These are phyloP conservation scores for Kitagawia praeruptora DNA, from an alignment of 129 eudicot genomes.

Conservation along the genomic window DNA sequence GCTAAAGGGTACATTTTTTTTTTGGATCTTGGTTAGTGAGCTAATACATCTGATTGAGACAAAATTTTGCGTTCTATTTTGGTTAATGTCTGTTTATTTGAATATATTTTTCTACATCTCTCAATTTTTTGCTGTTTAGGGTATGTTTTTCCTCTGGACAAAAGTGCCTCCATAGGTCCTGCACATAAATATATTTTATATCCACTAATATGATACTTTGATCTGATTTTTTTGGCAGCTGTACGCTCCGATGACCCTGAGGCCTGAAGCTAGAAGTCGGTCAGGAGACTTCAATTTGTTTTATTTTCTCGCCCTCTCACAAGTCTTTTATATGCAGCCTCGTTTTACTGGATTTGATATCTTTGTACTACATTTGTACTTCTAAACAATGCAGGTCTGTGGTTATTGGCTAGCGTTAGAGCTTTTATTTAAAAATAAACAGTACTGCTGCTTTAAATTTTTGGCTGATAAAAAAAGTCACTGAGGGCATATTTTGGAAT, in stretches of 20 bases:
- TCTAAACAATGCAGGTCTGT: background rate
- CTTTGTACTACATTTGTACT: background rate
- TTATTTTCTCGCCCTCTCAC: background rate
- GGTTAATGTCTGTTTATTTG: background rate
- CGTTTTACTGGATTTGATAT: background rate
- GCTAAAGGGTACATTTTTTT: background rate
- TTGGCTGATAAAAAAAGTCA: background rate
- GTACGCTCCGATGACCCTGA: conserved; percentile 53
- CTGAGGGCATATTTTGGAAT: background rate
- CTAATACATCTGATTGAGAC: background rate
- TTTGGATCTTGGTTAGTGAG: background rate
- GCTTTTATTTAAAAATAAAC: background rate
- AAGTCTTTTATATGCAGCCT: background rate
- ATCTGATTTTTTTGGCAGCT: conserved; percentile 29
- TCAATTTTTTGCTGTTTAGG: background rate
- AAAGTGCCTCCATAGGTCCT: background rate
- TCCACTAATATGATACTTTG: background rate
- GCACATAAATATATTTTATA: too few relatives aligned
- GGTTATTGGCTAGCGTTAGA: background rate
- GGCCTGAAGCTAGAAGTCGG: conserved; percentile 23
- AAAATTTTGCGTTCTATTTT: background rate
- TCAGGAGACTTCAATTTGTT: background rate
- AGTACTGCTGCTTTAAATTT: background rate
- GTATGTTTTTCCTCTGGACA: background rate
- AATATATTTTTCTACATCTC: background rate